Evolutionary conservation across 495 filamentous ascomycete genomes (phyloP).

Genomic region (Neurospora sp.): DNA sequence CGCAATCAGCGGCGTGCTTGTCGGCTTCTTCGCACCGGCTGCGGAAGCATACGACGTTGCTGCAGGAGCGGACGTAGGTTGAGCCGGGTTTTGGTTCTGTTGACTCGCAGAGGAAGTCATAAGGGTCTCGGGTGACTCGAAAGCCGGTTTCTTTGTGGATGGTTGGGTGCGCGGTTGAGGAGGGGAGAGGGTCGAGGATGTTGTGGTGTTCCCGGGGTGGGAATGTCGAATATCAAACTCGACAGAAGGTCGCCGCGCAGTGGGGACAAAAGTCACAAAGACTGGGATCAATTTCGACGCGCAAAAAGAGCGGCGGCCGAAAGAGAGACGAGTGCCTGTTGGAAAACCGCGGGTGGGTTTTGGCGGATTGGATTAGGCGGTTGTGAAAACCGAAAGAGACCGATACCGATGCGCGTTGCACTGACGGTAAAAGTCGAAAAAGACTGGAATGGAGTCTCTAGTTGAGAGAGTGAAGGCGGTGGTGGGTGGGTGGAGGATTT

Average conservation of each 20-base stretch:
- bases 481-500: slow-evolving; percentile 1
- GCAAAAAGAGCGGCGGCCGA: slow-evolving; percentile 8
- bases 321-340: slow-evolving; percentile 12
- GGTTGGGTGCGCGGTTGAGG: slow-evolving; percentile 8
- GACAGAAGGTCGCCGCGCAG: slow-evolving; percentile 11
- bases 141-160: slow-evolving; percentile 17
- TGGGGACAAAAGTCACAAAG: not conserved
- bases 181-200: slow-evolving; percentile 4
- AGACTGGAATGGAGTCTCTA: slow-evolving; percentile 10
- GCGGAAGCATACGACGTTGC: slow-evolving; percentile 64
- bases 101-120: slow-evolving; percentile 46
- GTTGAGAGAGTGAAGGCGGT: slow-evolving; percentile 17
- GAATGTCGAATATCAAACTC: slow-evolving; percentile 26
- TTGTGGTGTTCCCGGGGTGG: slow-evolving; percentile 4
- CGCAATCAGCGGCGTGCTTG: slow-evolving; percentile 56
- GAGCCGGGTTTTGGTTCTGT: slow-evolving; percentile 42
- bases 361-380: slow-evolving; percentile 4
- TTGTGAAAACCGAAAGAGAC: slow-evolving; percentile 6
- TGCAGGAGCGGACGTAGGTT: slow-evolving; percentile 49
- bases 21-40: slow-evolving; percentile 64
- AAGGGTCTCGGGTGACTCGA: slow-evolving; percentile 28
- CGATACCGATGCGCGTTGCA: not conserved
- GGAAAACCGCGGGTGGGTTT: slow-evolving; percentile 3
- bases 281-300: not conserved
- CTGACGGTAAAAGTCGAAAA: slow-evolving; percentile 1